phyloP scores from a whole-genome alignment of 331 rosid species.

The Rosa hybrid region DNA sequence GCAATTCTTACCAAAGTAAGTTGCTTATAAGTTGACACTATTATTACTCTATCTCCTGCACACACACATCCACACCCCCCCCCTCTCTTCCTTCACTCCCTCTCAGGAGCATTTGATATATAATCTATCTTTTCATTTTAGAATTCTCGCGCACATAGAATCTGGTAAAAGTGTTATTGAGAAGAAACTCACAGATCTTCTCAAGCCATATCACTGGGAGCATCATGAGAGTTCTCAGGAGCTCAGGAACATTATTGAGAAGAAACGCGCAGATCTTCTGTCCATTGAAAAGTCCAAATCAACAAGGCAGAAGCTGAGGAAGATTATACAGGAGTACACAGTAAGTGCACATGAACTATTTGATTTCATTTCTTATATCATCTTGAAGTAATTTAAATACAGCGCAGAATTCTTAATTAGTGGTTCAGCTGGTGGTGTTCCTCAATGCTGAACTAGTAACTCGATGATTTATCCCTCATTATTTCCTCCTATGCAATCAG shows the following conservation, averaged over 20 bases:
- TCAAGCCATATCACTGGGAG: slow-evolving; percentile 77
- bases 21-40: background rate
- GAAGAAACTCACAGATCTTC: slow-evolving; percentile 57
- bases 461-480: background rate
- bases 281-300: slow-evolving; percentile 62
- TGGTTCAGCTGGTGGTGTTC: background rate
- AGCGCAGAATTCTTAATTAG: background rate
- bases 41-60: background rate
- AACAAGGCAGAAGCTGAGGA: slow-evolving; percentile 72
- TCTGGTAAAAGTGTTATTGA: slow-evolving; percentile 49
- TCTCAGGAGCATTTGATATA: background rate
- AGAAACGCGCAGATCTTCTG: slow-evolving; percentile 3
- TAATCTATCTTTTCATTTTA: slow-evolving; percentile 28
- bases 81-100: too few relatives aligned
- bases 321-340: slow-evolving; percentile 74
- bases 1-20: slow-evolving; percentile 89
- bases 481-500: too few relatives aligned
- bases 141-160: slow-evolving; percentile 63
- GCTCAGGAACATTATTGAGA: background rate
- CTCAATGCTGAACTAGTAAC: background rate
- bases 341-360: slow-evolving; percentile 44
- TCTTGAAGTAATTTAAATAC: background rate
- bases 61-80: too few relatives aligned
- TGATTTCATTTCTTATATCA: background rate
- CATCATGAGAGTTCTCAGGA: slow-evolving; percentile 47